Base-by-base conservation (phyloP, 192 early-diverging fungal species). In the Powellomyces hirtus region DNA sequence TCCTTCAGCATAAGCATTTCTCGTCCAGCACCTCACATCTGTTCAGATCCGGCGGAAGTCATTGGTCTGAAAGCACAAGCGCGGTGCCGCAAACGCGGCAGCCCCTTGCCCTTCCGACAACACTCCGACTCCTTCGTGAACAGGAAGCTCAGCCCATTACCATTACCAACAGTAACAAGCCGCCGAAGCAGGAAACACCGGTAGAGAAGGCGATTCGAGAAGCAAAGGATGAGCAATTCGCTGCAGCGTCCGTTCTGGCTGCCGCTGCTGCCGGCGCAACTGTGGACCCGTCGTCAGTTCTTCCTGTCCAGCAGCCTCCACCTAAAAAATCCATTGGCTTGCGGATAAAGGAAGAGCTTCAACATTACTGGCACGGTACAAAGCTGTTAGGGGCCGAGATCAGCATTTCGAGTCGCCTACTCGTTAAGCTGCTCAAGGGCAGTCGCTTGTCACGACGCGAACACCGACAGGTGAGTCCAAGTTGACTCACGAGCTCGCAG, bases 321-420 rank as follows among this genome's bases (percentile, higher is more conserved):
- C 64, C 68, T 3, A 84, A 84, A 51, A 82, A 82, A 63, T 62
- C 78, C 2, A 37, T 81, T 5, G 45, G 59, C 37, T 66, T 77
- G 49, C 59, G 89, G 56, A 84, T 96, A 72, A 96, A 97, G 79
- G 87, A 91, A 26, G 96, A 98, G 78, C 79, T 85, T 10, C 74
- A 86, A 51, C 96, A 97, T 77, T 92, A 93, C 79, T 96, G 93
- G 93, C 86, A 96, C 59, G 94, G 94, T 1, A 91, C 90, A 10
- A 94, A 94, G 77, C 83, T 98, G 14, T 76, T 98, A 49, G 91
- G 90, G 0, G 82, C 92, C 34, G 96, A 98, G 75, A 86, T 91
- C 59, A 86, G 82, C 64, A 89, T 98, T 56, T 96, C 94, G 46
- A 85, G 86, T 16, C 80, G 88, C 56, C 82, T 97, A 18, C 80